These are phyloP conservation scores for Borovskyia barvae DNA, from an alignment of 208 protist species.

Conservation along the genomic window DNA sequence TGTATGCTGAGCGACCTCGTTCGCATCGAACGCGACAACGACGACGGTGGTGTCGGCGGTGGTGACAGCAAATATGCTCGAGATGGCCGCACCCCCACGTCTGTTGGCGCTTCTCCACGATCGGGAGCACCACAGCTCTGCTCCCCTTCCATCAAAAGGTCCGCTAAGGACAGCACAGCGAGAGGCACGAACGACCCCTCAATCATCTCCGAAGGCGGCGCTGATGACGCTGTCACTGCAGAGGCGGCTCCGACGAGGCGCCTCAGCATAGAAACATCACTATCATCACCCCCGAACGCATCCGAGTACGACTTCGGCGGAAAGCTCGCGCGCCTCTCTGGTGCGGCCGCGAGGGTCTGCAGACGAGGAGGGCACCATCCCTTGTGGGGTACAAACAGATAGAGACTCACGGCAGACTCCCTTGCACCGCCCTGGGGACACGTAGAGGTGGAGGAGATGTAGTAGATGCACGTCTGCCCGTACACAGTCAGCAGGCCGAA, in stretches of 20 bases:
- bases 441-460: slow-evolving; percentile 19
- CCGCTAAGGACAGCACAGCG: slow-evolving; percentile 15
- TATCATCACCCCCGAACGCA: not conserved
- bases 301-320: too few species aligned
- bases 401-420: too few species aligned
- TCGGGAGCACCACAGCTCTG: too few species aligned
- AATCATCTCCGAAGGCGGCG: slow-evolving; percentile 1
- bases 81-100: too few species aligned
- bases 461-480: slow-evolving; percentile 41
- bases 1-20: slow-evolving; percentile 38
- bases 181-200: slow-evolving; percentile 3
- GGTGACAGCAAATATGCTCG: not conserved
- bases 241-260: slow-evolving; percentile 18
- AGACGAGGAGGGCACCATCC: too few species aligned
- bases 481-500: slow-evolving; percentile 39
- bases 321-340: too few species aligned
- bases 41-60: not conserved
- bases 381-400: too few species aligned
- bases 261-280: slow-evolving; percentile 22
- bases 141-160: too few species aligned
- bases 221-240: slow-evolving; percentile 8
- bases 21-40: not conserved
- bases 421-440: too few species aligned
- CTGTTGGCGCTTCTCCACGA: too few species aligned
- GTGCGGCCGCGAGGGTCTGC: too few species aligned